Conservation (phyloP, 305 asterid genomes). For the Fraxinus ornus region DNA sequence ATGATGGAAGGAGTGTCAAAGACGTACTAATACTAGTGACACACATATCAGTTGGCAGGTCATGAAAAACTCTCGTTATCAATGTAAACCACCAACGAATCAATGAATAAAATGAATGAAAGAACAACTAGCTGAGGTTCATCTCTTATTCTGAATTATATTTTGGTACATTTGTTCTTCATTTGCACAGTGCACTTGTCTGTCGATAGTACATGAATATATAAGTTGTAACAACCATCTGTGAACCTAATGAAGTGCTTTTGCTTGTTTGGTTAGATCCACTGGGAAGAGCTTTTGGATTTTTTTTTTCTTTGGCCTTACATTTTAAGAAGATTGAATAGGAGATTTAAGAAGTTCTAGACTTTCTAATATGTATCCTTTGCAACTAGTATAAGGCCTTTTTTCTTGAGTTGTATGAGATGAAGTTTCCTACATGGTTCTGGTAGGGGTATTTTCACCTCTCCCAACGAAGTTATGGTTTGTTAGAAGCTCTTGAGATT, state of each 20-base stretch:
- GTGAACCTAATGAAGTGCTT: neutral
- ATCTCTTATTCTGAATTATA: neutral
- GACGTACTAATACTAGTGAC: neutral
- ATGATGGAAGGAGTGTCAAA: neutral
- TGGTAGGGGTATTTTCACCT: neutral
- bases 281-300: neutral
- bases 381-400: neutral
- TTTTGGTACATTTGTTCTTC: neutral
- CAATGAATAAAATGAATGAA: neutral
- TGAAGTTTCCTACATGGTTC: neutral
- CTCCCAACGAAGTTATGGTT: neutral
- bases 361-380: neutral
- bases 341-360: neutral
- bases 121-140: neutral
- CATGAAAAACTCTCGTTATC: neutral
- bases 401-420: neutral
- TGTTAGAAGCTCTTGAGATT: neutral
- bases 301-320: neutral
- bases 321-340: neutral
- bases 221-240: neutral
- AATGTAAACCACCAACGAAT: neutral
- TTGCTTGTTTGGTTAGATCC: neutral
- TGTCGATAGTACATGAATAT: neutral
- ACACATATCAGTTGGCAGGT: neutral
- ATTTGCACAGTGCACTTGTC: neutral